Conservation (phyloP, 75 land plant species). For the Picea sitchensis region DNA sequence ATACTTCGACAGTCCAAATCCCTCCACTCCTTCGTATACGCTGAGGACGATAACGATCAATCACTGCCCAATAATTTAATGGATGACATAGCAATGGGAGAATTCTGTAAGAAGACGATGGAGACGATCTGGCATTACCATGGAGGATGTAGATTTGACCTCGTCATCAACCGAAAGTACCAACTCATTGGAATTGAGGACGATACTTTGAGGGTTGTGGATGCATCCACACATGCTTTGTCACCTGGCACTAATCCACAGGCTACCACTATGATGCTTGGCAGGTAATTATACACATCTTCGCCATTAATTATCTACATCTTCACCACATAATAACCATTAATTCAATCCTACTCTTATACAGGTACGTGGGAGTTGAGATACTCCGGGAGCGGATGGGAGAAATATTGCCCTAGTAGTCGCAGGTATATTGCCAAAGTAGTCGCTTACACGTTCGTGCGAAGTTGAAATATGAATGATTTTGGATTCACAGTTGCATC, state of each 20-base stretch:
- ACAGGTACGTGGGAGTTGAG: background rate
- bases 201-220: conserved; percentile 48
- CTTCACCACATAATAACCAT: no score
- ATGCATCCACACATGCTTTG: conserved; percentile 47
- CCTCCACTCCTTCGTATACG: conserved; percentile 31
- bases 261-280: no score
- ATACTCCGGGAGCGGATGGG: background rate
- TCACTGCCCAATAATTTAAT: no score
- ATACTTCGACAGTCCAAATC: conserved; percentile 40
- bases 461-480: no score
- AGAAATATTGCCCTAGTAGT: no score
- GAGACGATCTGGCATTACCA: conserved; percentile 76
- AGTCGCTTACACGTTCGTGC: no score
- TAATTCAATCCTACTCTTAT: background rate
- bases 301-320: conserved; percentile 43
- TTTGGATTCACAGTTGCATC: no score
- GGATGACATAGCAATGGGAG: no score
- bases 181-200: conserved; percentile 40
- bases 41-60: no score
- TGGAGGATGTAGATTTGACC: conserved; percentile 50
- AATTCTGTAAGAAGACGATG: conserved; percentile 54
- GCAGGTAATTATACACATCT: no score
- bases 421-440: no score
- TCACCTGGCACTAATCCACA: conserved; percentile 78
- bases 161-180: conserved; percentile 39